A percentile compares a stretch with the other conserved stretches of the same genome.
phyloP scores from a whole-genome alignment of 441 rosid species.

The Euphorbia celastroides region DNA sequence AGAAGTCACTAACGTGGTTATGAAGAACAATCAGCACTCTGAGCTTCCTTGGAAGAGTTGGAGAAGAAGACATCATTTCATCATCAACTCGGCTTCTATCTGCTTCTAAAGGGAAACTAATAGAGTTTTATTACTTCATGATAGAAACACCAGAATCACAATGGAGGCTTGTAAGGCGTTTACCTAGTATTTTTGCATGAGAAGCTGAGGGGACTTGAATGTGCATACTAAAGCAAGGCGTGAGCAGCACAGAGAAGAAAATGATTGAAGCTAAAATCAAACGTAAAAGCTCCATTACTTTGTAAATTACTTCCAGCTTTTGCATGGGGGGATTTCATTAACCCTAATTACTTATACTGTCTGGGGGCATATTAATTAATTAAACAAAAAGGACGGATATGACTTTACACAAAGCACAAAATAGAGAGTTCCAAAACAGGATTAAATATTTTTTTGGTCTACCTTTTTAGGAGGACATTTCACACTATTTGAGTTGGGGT shows the following conservation, averaged over 20 bases:
- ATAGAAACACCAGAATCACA: neutral
- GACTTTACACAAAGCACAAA: constrained; percentile 42
- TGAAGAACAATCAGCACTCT: constrained; percentile 24
- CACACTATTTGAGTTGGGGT: constrained; percentile 24
- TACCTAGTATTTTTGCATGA: constrained; percentile 31
- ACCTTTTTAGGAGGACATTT: constrained; percentile 25
- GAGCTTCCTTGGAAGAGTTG: constrained; percentile 45
- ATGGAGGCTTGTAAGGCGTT: neutral
- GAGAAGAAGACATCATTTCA: constrained; percentile 13
- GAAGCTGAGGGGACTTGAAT: constrained; percentile 19
- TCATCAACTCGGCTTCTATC: neutral
- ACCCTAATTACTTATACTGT: constrained; percentile 15
- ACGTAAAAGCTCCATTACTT: constrained; percentile 24
- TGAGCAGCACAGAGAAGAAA: constrained; percentile 12
- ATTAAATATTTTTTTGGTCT: neutral
- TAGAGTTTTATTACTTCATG: neutral
- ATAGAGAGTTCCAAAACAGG: constrained; percentile 36
- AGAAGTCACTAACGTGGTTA: neutral
- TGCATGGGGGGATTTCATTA: constrained; percentile 6
- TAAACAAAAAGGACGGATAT: neutral
- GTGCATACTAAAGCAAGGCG: constrained; percentile 9
- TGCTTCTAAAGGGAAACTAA: neutral
- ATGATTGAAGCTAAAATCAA: constrained; percentile 17
- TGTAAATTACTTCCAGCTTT: neutral
- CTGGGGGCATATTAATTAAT: neutral